These are phyloP conservation scores for Nakaseomyces kungkrabaensis DNA, from an alignment of 1,139 yeast genomes.

Conservation along the genomic window DNA sequence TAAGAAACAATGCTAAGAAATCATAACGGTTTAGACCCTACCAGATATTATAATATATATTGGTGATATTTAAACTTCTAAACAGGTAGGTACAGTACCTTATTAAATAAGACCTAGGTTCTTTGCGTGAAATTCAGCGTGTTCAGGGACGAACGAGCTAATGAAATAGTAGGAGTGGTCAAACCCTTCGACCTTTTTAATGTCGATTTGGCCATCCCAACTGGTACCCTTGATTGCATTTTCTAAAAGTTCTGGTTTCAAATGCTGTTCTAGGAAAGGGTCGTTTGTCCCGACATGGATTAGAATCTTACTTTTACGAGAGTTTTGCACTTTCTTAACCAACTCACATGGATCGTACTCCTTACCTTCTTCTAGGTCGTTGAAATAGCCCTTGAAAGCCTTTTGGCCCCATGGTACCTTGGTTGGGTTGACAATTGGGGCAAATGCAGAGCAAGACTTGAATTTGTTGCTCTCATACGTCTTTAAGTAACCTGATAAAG, in stretches of 20 bases:
- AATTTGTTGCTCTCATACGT: slow-evolving; percentile 47
- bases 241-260: slow-evolving; percentile 66
- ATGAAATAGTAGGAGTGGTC: slow-evolving; percentile 89
- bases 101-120: slow-evolving; percentile 43
- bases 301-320: slow-evolving; percentile 42
- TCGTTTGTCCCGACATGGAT: slow-evolving; percentile 81
- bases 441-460: slow-evolving; percentile 79
- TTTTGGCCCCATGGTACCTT: slow-evolving; percentile 79
- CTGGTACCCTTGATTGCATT: slow-evolving; percentile 52
- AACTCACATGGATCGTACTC: slow-evolving; percentile 75
- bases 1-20: too few relatives aligned
- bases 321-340: slow-evolving; percentile 42
- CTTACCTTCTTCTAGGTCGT: slow-evolving; percentile 37
- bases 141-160: slow-evolving; percentile 71
- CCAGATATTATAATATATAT: too few relatives aligned
- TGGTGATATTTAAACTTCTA: too few relatives aligned
- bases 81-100: too few relatives aligned
- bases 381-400: slow-evolving; percentile 71
- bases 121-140: slow-evolving; percentile 81
- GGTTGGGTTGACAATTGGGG: slow-evolving; percentile 79
- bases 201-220: slow-evolving; percentile 51
- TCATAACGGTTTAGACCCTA: too few relatives aligned
- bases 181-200: slow-evolving; percentile 67
- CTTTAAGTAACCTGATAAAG: slow-evolving; percentile 63
- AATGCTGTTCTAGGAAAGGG: slow-evolving; percentile 57